phyloP scores from a whole-genome alignment of 768 basidiomycete genomes.

The Lyophyllum semitale region DNA sequence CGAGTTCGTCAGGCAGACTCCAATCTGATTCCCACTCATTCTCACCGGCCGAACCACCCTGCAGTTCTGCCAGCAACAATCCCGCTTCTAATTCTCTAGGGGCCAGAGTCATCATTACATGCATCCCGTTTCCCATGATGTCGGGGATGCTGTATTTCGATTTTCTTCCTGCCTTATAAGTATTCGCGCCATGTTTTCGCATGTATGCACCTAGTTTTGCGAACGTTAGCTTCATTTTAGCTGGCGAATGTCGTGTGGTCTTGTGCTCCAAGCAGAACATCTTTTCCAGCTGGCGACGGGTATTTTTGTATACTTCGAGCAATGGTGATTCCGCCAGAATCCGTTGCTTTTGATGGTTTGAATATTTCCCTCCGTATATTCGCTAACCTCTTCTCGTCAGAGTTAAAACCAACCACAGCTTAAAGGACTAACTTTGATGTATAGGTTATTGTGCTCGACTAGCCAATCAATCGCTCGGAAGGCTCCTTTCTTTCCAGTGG shows the following conservation, averaged over 20 bases:
- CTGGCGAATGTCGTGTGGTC: conserved; percentile 26
- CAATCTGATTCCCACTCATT: not conserved
- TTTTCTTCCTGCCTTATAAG: not conserved
- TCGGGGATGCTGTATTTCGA: conserved; percentile 1
- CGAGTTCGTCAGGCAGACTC: not conserved
- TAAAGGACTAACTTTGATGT: conserved; percentile 35
- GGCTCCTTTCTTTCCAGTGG: conserved; percentile 27
- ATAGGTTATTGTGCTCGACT: conserved; percentile 43
- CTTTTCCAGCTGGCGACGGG: conserved; percentile 22
- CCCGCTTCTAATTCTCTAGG: too few species aligned
- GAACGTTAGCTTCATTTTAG: conserved; percentile 29
- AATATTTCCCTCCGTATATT: conserved; percentile 29
- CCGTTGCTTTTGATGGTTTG: conserved; percentile 19
- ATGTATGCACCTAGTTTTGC: conserved; percentile 14
- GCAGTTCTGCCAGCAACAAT: too few species aligned
- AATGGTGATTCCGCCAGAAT: conserved; percentile 36
- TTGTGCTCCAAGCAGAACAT: conserved; percentile 25
- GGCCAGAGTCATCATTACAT: not conserved
- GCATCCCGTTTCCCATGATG: not conserved
- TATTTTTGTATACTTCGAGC: conserved; percentile 33
- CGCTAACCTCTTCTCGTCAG: conserved; percentile 15
- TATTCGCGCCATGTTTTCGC: conserved; percentile 13
- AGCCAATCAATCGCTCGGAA: conserved; percentile 20
- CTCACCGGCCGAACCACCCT: too few species aligned
- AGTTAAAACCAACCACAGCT: not conserved